These are phyloP conservation scores for Didymella pomorum DNA, from an alignment of 2,329 filamentous ascomycete genomes.

Conservation along the genomic window DNA sequence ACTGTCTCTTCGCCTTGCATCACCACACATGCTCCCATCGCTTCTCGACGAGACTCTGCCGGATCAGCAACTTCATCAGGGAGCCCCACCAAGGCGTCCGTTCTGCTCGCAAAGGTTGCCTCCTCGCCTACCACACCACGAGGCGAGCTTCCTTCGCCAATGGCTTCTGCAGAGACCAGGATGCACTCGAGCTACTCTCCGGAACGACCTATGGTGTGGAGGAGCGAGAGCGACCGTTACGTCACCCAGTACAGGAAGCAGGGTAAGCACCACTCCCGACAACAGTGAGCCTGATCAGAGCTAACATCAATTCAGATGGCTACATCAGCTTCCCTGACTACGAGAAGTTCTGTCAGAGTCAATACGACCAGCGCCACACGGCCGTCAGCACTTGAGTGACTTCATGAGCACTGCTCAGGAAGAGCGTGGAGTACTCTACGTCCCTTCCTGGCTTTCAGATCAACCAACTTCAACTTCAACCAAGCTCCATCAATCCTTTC, in stretches of 20 bases:
- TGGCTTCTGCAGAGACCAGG: slow-evolving; percentile 39
- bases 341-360: slow-evolving; percentile 65
- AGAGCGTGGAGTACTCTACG: slow-evolving; percentile 7
- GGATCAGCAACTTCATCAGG: slow-evolving; percentile 41
- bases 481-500: not conserved
- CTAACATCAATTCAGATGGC: slow-evolving; percentile 52
- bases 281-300: slow-evolving; percentile 2
- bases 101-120: slow-evolving; percentile 55
- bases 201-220: slow-evolving; percentile 46
- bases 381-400: slow-evolving; percentile 45
- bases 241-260: slow-evolving; percentile 49
- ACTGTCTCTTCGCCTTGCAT: slow-evolving; percentile 57
- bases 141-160: slow-evolving; percentile 44
- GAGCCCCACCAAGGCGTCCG: slow-evolving; percentile 53
- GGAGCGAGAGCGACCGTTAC: slow-evolving; percentile 50
- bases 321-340: slow-evolving; percentile 80
- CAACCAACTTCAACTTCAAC: slow-evolving; percentile 3
- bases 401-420: not conserved
- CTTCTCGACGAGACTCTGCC: slow-evolving; percentile 52
- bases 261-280: slow-evolving; percentile 38
- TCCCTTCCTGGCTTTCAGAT: slow-evolving; percentile 1
- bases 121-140: slow-evolving; percentile 53
- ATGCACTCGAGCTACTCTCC: slow-evolving; percentile 41
- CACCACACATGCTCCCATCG: slow-evolving; percentile 51
- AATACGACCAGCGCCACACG: slow-evolving; percentile 42